Conservation (phyloP, 805 yeast species). For the Candida pseudofarinosa region DNA sequence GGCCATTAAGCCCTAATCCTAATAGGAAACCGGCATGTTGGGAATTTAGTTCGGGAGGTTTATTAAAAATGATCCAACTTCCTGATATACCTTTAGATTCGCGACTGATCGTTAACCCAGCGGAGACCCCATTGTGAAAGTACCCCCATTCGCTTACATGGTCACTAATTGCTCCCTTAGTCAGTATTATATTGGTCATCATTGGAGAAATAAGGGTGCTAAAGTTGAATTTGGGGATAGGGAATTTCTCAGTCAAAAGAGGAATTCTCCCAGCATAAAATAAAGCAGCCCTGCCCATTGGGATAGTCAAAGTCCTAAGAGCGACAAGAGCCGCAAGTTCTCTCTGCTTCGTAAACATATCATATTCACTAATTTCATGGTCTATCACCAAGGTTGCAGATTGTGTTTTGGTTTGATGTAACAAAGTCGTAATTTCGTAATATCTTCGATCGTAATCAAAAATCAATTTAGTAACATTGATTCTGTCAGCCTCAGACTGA, state of each 20-base stretch:
- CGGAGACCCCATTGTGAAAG: conserved; percentile 88
- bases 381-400: conserved; percentile 38
- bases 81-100: conserved; percentile 72
- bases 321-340: conserved; percentile 60
- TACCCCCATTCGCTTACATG: conserved; percentile 70
- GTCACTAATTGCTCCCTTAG: conserved; percentile 48
- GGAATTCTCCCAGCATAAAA: conserved; percentile 69
- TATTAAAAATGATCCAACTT: conserved; percentile 87
- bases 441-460: conserved; percentile 78
- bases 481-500: conserved; percentile 64
- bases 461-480: conserved; percentile 63
- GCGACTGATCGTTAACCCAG: conserved; percentile 73
- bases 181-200: conserved; percentile 58
- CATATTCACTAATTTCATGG: conserved; percentile 50
- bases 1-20: conserved; percentile 91
- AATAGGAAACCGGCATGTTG: conserved; percentile 94
- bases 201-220: conserved; percentile 61
- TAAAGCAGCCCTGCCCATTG: conserved; percentile 75
- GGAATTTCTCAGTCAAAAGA: conserved; percentile 77
- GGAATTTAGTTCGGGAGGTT: conserved; percentile 64
- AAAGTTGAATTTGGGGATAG: conserved; percentile 71
- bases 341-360: conserved; percentile 50
- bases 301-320: conserved; percentile 67
- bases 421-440: conserved; percentile 65
- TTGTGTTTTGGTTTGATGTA: conserved; percentile 70